Percentiles rank a stretch among this genome's conserved stretches.
These are phyloP conservation scores for Colletotrichum sp. DNA, from an alignment of 2,329 filamentous ascomycete genomes.

Conservation along the genomic window DNA sequence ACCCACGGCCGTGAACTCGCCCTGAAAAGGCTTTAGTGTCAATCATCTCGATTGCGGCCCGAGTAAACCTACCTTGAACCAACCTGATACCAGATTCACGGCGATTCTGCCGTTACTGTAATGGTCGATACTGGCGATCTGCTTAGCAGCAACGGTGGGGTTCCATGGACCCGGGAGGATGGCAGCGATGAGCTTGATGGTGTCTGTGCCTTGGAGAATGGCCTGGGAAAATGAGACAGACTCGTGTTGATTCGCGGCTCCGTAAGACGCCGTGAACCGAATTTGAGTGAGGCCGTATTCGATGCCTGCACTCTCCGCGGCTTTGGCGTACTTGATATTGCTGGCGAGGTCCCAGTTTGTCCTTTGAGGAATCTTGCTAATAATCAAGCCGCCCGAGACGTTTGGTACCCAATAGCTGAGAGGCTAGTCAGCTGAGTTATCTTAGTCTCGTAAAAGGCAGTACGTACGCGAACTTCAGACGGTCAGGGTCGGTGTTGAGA, in stretches of 20 bases:
- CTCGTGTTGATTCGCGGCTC: conserved; percentile 55
- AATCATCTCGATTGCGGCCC: not conserved
- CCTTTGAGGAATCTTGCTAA: conserved; percentile 55
- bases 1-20: conserved; percentile 55
- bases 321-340: conserved; percentile 53
- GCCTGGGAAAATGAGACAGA: conserved; percentile 58
- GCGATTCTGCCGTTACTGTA: conserved; percentile 56
- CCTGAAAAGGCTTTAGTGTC: not conserved
- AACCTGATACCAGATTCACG: conserved; percentile 58
- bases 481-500: conserved; percentile 12
- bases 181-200: conserved; percentile 56
- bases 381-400: conserved; percentile 57
- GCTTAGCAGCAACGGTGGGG: conserved; percentile 56
- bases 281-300: conserved; percentile 58
- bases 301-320: conserved; percentile 52
- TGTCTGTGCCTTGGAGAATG: conserved; percentile 49
- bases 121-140: conserved; percentile 57
- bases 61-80: conserved; percentile 47
- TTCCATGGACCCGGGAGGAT: conserved; percentile 57
- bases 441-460: not conserved
- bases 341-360: conserved; percentile 54
- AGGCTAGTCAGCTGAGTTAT: conserved; percentile 12
- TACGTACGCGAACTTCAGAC: conserved; percentile 27
- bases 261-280: conserved; percentile 57
- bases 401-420: conserved; percentile 57